Conservation (phyloP, 805 yeast genomes). For the Ogataea paraovalis region DNA sequence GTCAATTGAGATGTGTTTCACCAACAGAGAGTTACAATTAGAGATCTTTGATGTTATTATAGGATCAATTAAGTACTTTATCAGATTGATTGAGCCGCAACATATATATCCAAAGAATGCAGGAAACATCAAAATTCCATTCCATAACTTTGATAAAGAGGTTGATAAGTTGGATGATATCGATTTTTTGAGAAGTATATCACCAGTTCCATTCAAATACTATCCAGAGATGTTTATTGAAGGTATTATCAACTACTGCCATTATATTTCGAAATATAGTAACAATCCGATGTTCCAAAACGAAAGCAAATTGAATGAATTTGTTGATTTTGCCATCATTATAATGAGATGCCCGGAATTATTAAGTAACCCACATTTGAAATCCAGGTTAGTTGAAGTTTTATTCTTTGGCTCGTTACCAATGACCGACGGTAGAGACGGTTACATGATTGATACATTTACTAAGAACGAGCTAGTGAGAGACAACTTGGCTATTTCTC, state of each 20-base stretch:
- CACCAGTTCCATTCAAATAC: conserved; percentile 75
- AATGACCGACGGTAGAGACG: conserved; percentile 53
- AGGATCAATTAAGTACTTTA: conserved; percentile 70
- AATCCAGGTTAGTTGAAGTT: conserved; percentile 76
- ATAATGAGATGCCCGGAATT: conserved; percentile 81
- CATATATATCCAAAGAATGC: conserved; percentile 54
- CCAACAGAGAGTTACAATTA: conserved; percentile 51
- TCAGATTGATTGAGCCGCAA: conserved; percentile 67
- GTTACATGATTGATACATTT: conserved; percentile 67
- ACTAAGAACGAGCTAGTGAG: conserved; percentile 58
- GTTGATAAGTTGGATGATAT: conserved; percentile 71
- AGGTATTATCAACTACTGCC: conserved; percentile 70
- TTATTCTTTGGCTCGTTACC: conserved; percentile 72
- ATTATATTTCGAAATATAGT: conserved; percentile 53
- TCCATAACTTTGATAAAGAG: conserved; percentile 55
- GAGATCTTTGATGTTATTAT: conserved; percentile 73
- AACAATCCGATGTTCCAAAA: conserved; percentile 55
- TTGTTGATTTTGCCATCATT: conserved; percentile 69
- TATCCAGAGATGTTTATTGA: conserved; percentile 86
- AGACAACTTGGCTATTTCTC: conserved; percentile 69
- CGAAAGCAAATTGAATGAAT: conserved; percentile 46
- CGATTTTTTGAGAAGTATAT: conserved; percentile 59
- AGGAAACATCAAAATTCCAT: conserved; percentile 46
- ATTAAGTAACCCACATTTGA: conserved; percentile 89
- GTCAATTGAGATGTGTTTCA: conserved; percentile 60